Base-by-base conservation (phyloP, 495 filamentous ascomycete genomes). In the Penicillium verhagenii region DNA sequence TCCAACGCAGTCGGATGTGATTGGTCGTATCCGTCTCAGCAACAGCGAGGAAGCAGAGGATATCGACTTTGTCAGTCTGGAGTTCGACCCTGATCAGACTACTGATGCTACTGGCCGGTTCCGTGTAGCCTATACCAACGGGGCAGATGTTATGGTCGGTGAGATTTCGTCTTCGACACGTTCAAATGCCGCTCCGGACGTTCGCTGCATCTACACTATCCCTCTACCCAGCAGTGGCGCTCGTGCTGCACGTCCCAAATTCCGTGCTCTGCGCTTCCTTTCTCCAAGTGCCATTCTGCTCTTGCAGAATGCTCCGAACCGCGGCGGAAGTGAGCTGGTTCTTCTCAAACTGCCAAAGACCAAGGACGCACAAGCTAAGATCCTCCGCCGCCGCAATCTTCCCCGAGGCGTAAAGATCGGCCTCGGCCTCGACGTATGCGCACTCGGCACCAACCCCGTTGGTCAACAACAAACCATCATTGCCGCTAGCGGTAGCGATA, bases 401-500 rank as follows among this genome's bases (percentile, higher is more conserved):
- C 81, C 81, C 33, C 76, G 69, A 16, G 72, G 73, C 29, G 76
- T 86, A 38, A 84, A 82, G 57, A 82, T 83, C 10, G 88, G 86
- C 19, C 85, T 88, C 0, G 87, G 88, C 43, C 77, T 96, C 53
- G 89, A 92, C 39, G 80, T 92, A 47, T 82, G 82, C 57, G 82
- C 82, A 54, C 79, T 96, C 5, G 81, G 83, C 10, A 57, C 72
- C 20, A 73, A 79, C 21, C 70, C 79, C 6, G 53, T 81, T 31
- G 76, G 75, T 50, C 82, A 86, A 52, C 80, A 85, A 55, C 89
- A 96, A 69, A 86, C 87, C 51, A 81, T 85, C 61, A 78, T 97
- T 54, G 93, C 94, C 24, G 83, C 93, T 23, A 87, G 90, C 3
- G 91, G 87, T 14, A 89, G 89, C 56, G 90, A 96, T 64, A 83